Evolutionary conservation across 768 basidiomycete species (phyloP), one percentile per base, ranked within the genome.

Genomic region (Suillus plorans): DNA sequence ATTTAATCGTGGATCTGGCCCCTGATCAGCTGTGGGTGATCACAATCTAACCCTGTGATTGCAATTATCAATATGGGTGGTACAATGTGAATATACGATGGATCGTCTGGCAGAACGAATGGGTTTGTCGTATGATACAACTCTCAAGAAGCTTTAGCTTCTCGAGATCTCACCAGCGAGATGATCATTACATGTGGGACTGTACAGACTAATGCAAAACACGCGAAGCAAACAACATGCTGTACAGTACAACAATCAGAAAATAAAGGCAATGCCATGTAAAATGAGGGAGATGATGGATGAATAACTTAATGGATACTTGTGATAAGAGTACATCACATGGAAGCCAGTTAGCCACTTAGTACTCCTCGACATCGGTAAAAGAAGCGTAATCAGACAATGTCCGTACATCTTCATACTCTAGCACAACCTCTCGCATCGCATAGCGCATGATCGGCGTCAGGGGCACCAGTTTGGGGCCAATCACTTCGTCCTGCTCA

Each of bases 381-480:
- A 93, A 78, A 10, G 90, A 92, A 18, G 89, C 91, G 70, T 93
- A 92, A 67, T 92, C 91, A 8, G 89, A 91, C 41, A 88, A 83
- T 16, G 88, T 88, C 71, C 83, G 84, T 65, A 88, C 85, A 67
- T 92, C 89, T 68, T 92, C 87, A 68, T 92, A 94, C 76, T 95
- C 93, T 70, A 86, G 84, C 20, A 95, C 85, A 10, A 94, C 92
- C 72, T 91, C 88, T 60, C 86, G 80, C 91, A 94, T 94, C 56
- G 93, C 93, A 73, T 80, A 92, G 36, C 88, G 80, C 87, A 94
- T 91, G 65, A 94, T 90, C 2, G 92, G 91, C 2, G 91, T 90
- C 20, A 85, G 84, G 10, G 93, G 89, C 39, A 92, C 81, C 63
- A 95, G 72, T 74, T 89, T 89, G 14, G 92, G 92, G 13, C 91